These are phyloP conservation scores for Yamadazyma friedrichii DNA, from an alignment of 1,139 yeast genomes.

Conservation along the genomic window DNA sequence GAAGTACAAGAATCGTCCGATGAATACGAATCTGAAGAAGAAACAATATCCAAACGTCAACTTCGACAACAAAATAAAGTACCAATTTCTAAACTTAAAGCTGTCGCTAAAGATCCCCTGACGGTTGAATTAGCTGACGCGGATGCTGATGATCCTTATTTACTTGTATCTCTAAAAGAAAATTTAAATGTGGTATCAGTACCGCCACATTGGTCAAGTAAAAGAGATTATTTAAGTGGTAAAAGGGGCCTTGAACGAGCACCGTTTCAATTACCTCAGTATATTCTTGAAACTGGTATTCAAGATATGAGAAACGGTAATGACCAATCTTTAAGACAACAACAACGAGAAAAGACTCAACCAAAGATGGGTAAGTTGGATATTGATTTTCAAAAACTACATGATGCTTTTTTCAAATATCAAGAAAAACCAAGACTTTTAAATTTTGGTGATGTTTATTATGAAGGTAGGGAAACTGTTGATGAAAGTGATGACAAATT, in stretches of 20 bases:
- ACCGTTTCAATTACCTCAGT: constrained; percentile 77
- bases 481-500: constrained; percentile 42
- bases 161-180: constrained; percentile 64
- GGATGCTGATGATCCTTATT: constrained; percentile 76
- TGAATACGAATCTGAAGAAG: constrained; percentile 12
- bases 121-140: constrained; percentile 85
- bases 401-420: constrained; percentile 83
- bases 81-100: constrained; percentile 67
- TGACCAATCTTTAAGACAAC: constrained; percentile 59
- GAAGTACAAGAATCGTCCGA: constrained; percentile 5
- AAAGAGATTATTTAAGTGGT: constrained; percentile 74
- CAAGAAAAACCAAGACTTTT: constrained; percentile 73
- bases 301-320: constrained; percentile 77
- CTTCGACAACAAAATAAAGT: constrained; percentile 52
- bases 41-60: constrained; percentile 39
- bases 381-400: constrained; percentile 77
- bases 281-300: constrained; percentile 81
- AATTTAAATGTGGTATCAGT: constrained; percentile 70
- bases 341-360: constrained; percentile 80
- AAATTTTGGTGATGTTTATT: constrained; percentile 74
- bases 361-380: constrained; percentile 88
- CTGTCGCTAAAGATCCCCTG: constrained; percentile 61
- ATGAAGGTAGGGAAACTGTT: constrained; percentile 69
- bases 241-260: constrained; percentile 68
- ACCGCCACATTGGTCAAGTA: constrained; percentile 82